A percentile compares a stretch with the other conserved stretches of the same genome.
phyloP scores from a whole-genome alignment of 78 protist genomes.

The Tieghemostelium lacteum region DNA sequence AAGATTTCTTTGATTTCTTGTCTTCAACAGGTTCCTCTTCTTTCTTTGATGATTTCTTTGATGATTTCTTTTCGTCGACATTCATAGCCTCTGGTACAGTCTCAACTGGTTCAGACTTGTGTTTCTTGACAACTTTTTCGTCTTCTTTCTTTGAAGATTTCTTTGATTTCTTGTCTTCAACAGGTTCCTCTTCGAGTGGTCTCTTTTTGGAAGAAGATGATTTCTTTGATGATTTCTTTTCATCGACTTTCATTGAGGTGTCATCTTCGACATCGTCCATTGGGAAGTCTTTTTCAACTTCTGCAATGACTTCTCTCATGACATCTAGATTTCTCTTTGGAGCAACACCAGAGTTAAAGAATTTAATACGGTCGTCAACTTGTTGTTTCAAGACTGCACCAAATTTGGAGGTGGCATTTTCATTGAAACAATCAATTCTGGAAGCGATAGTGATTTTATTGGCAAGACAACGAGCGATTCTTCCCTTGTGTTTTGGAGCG shows the following conservation, averaged over 20 bases:
- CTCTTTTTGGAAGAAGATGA: slow-evolving; percentile 46
- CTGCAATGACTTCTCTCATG: slow-evolving; percentile 85
- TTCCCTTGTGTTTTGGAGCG: slow-evolving; percentile 96
- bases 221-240: slow-evolving; percentile 1
- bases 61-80: slow-evolving; percentile 13
- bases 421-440: slow-evolving; percentile 96
- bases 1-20: slow-evolving; percentile 20
- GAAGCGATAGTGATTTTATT: slow-evolving; percentile 97
- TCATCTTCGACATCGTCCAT: background rate
- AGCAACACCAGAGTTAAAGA: slow-evolving; percentile 90
- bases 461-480: slow-evolving; percentile 98
- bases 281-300: slow-evolving; percentile 66
- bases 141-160: slow-evolving; percentile 61
- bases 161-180: slow-evolving; percentile 31
- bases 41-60: slow-evolving; percentile 21
- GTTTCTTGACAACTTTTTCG: slow-evolving; percentile 40
- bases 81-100: slow-evolving; percentile 4
- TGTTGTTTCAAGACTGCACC: slow-evolving; percentile 94
- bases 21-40: slow-evolving; percentile 34
- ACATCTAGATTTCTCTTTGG: slow-evolving; percentile 93
- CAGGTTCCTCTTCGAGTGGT: background rate
- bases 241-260: background rate
- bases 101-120: slow-evolving; percentile 23
- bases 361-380: slow-evolving; percentile 96
- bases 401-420: slow-evolving; percentile 84